Conservation (phyloP, 106 monocot species). For the Allium fistulosum region DNA sequence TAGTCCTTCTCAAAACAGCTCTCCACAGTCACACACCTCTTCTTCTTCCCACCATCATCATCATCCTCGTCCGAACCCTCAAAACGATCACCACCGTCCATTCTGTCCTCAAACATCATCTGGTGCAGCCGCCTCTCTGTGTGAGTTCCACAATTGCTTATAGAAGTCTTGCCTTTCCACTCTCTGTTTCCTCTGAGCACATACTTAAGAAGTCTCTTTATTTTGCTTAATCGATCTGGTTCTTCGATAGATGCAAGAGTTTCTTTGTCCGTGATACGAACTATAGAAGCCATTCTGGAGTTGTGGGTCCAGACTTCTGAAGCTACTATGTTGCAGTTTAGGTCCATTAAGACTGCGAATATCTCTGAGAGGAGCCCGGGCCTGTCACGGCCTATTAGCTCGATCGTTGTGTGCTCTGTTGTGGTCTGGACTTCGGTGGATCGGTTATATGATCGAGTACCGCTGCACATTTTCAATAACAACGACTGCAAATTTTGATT, state of each 20-base stretch:
- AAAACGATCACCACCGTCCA: constrained; percentile 10
- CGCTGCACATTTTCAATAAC: constrained; percentile 9
- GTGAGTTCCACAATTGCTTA: constrained; percentile 18
- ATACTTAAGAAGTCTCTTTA: constrained; percentile 35
- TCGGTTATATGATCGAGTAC: constrained; percentile 10
- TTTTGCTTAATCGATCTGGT: constrained; percentile 16
- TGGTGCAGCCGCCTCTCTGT: constrained; percentile 50
- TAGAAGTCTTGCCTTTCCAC: constrained; percentile 21
- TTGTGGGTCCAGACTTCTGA: constrained; percentile 56
- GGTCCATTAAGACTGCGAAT: constrained; percentile 35
- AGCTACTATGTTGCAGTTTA: constrained; percentile 41
- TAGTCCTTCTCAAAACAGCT: constrained; percentile 41
- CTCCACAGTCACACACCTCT: constrained; percentile 24
- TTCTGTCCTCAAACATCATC: constrained; percentile 37
- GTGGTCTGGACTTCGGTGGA: constrained; percentile 22
- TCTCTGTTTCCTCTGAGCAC: constrained; percentile 30
- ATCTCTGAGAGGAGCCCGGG: constrained; percentile 51
- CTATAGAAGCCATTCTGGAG: constrained; percentile 29
- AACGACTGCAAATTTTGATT: constrained; percentile 19
- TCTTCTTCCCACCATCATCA: not conserved
- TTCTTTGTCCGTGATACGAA: constrained; percentile 35
- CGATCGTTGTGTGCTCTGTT: constrained; percentile 29
- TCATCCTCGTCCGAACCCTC: not conserved
- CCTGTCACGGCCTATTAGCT: constrained; percentile 38
- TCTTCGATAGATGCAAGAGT: constrained; percentile 30